These are phyloP conservation scores for Dryas integrifolia DNA, from an alignment of 331 rosid genomes.

Conservation along the genomic window DNA sequence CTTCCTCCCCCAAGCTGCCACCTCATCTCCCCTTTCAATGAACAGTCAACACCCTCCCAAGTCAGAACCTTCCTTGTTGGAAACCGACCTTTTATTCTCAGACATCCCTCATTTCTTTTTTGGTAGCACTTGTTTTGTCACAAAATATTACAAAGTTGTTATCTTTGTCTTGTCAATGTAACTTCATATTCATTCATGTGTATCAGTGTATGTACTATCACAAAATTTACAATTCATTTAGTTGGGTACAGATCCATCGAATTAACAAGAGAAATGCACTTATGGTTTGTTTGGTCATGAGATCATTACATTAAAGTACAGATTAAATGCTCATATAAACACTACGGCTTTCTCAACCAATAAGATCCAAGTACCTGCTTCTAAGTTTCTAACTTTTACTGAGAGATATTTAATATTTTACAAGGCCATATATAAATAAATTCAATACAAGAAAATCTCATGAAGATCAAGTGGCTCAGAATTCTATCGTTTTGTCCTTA, in stretches of 20 bases:
- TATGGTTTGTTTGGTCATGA: not conserved
- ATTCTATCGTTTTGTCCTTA: conserved; percentile 8
- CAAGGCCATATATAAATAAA: not conserved
- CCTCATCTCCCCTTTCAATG: conserved; percentile 7
- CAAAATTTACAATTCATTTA: too few relatives aligned
- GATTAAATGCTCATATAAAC: not conserved
- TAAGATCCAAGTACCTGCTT: not conserved
- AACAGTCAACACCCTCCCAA: not conserved
- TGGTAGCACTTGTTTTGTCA: not conserved
- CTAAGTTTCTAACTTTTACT: not conserved
- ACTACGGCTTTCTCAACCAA: conserved; percentile 14
- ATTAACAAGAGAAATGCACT: too few relatives aligned
- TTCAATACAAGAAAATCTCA: conserved; percentile 4
- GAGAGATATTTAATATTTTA: not conserved
- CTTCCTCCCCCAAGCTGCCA: conserved; percentile 25
- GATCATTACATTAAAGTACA: not conserved
- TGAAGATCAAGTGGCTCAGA: conserved; percentile 13
- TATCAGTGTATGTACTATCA: not conserved
- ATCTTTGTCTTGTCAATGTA: not conserved
- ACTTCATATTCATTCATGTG: conserved; percentile 1
- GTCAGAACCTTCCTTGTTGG: not conserved
- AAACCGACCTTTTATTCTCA: not conserved
- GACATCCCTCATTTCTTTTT: not conserved
- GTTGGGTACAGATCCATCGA: too few relatives aligned
- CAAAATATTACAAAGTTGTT: not conserved